Evolutionary conservation across 768 basidiomycete genomes (phyloP), one percentile per base, ranked within the genome.

Genomic region (Suillus americanus): DNA sequence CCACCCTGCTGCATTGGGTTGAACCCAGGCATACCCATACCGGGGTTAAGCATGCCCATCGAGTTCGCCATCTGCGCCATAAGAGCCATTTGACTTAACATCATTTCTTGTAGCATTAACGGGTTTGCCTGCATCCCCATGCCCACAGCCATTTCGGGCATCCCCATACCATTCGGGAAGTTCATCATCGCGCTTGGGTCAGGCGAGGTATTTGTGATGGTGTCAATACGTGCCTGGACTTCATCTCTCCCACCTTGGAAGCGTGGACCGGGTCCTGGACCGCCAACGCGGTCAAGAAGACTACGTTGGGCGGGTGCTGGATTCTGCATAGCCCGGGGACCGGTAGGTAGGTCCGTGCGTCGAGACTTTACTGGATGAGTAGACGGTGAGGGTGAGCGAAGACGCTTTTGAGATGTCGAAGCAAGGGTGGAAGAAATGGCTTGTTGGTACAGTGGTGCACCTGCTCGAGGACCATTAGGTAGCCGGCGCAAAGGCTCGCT

Each of bases 61-160:
- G 86, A 88, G 37, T 87, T 83, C 48, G 92, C 91, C 88, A 97
- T 92, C 78, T 95, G 94, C 62, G 91, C 88, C 95, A 96, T 95
- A 71, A 96, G 82, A 33, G 92, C 90, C 91, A 94, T 93, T 74
- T 95, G 90, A 75, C 85, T 91, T 85, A 92, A 89, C 87, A 95
- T 89, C 84, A 95, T 89, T 73, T 94, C 94, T 76, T 95, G 94
- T 69, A 96, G 76, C 77, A 90, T 78, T 65, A 92, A 68, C 46
- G 90, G 89, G 69, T 89, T 92, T 54, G 83, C 77, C 79, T 85
- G 85, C 63, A 81, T 73, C 33, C 74, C 81, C 51, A 78, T 82
- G 79, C 87, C 80, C 9, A 82, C 80, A 63, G 79, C 82, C 85
- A 90, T 89, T 73, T 93, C 88, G 63, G 67, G 45, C 84, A 90